Evolutionary conservation across 345 rosid genomes (phyloP), one percentile per base, ranked within the genome.

Genomic region (Zanthoxylum bungeanum): DNA sequence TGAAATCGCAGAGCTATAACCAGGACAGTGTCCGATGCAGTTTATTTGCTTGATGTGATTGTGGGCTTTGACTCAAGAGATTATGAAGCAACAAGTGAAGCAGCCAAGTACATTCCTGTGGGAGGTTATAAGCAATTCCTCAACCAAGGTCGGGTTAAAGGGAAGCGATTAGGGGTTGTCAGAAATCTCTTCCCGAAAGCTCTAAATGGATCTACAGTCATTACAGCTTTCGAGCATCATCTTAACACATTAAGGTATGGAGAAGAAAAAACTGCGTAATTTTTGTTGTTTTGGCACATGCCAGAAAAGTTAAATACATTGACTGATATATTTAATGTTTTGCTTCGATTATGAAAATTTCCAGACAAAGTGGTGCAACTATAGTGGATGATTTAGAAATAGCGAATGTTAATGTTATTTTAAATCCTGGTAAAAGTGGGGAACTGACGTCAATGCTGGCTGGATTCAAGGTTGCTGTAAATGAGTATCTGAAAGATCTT

Each of bases 21-120:
- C 60, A 79, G 90, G 80, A 87, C 92, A 4, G 89, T 89, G 24
- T 55, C 89, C 0, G 92, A 87, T 68, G 86, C 92, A 6, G 86
- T 87, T 56, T 73, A 79, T 64, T 81, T 85, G 47, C 89, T 87
- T 36, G 94, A 89, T 74, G 90, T 84, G 76, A 77, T 89, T 25
- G 85, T 60, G 7, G 89, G 90, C 40, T 75, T 76, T 27, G 92
- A 87, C 82, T 53, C 61, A 2, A 75, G 75, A 10, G 93, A 87
- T 55, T 73, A 74, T 21, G 58, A 76, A 51, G 92, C 87, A 42
- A 89, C 91, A 0, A 72, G 40, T 36, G 24, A 56, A 2, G 93
- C 96, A 0, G 73, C 87, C 0, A 39, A 74, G 58, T 78, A 69
- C 80, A 88, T 83, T 39, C 92, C 92, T 28, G 24, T 66, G 16